phyloP scores from a whole-genome alignment of 345 rosid genomes.

The Eucalyptus pauciflora region DNA sequence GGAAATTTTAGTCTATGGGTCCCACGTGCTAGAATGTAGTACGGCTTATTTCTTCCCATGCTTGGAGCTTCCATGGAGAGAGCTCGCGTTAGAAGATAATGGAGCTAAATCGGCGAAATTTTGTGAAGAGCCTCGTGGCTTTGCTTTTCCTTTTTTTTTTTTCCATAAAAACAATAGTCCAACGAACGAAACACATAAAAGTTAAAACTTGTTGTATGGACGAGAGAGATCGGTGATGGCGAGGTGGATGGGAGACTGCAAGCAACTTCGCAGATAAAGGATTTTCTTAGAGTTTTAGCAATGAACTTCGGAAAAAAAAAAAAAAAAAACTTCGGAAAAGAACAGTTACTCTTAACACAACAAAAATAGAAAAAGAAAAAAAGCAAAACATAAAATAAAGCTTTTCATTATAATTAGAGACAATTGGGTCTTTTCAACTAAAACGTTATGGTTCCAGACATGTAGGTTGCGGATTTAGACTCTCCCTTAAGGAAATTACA shows the following conservation, averaged over 20 bases:
- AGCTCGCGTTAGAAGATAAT: no score
- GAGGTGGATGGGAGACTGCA: fast-evolving
- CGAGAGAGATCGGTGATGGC: not conserved
- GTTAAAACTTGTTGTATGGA: not conserved
- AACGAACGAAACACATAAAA: not conserved
- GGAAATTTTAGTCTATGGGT: not conserved
- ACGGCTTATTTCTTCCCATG: not conserved
- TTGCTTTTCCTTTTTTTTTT: no score
- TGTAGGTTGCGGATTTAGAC: not conserved
- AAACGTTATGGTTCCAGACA: not conserved
- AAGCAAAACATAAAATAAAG: not conserved
- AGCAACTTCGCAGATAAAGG: fast-evolving
- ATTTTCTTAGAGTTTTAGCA: not conserved
- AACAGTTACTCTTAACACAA: not conserved
- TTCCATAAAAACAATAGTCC: no score
- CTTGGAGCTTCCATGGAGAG: no score
- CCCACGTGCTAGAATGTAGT: not conserved
- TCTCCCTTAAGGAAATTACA: not conserved
- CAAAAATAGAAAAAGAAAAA: not conserved
- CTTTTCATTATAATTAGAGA: not conserved
- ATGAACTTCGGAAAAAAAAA: not conserved
- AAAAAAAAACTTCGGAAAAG: not conserved
- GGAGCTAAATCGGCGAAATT: no score
- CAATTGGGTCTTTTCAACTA: not conserved
- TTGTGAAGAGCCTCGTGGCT: no score